Base-by-base conservation (phyloP, 495 filamentous ascomycete genomes). In the Penicillium malachiteum region DNA sequence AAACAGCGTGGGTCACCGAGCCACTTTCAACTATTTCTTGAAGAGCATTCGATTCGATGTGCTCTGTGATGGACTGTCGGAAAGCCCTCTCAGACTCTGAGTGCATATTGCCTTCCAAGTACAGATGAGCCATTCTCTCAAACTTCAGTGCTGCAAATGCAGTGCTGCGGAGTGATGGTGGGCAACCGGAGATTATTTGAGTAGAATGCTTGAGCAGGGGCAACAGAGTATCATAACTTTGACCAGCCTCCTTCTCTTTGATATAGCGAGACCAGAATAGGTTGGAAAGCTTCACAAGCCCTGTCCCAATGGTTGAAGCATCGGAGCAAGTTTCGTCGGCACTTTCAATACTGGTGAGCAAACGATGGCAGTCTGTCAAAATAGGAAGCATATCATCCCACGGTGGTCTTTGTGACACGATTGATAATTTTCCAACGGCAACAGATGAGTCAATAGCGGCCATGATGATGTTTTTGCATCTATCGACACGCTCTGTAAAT, bases 241-340 rank as follows among this genome's bases (percentile, higher is more conserved):
- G 71, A 3, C 72, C 71, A 32, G 58, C 50, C 51, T 78, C 75
- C 54, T 76, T 79, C 13, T 77, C 68, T 55, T 80, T 77, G 37
- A 81, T 64, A 50, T 83, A 81, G 18, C 86, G 81, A 17, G 84
- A 76, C 77, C 88, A 94, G 65, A 91, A 92, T 13, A 91, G 73
- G 65, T 92, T 90, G 0, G 91, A 94, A 31, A 96, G 76, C 64
- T 86, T 69, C 40, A 77, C 75, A 50, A 75, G 57, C 8, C 59
- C 67, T 54, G 60, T 55, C 0, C 66, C 66, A 14, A 63, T 60
- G 30, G 56, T 56, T 14, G 76, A 66, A 8, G 55, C 35, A 16
- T 73, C 58, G 32, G 50, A 17, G 18, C 62, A 47, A 46, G 54
- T 45, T 47, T 73, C 65, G 7, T 75, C 34, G 4, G 52, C 21